These are phyloP conservation scores for Candida ascalaphidarum DNA, from an alignment of 805 yeast species.

Conservation along the genomic window DNA sequence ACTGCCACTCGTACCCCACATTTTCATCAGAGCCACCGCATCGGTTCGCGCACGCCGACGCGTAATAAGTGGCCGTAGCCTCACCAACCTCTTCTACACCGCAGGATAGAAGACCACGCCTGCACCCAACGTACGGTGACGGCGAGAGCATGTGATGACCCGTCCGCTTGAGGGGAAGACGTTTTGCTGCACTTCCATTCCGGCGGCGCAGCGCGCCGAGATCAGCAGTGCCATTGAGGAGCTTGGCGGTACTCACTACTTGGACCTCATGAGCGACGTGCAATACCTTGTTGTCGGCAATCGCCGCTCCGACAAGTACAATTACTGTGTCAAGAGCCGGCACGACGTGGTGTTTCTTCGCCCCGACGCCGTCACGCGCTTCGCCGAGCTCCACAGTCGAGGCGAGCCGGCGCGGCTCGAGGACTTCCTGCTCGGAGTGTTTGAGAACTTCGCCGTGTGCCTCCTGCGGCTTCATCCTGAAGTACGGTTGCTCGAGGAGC, in stretches of 20 bases:
- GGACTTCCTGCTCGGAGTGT: conserved; percentile 30
- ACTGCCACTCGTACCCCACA: too few relatives aligned
- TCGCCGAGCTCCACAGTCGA: conserved; percentile 44
- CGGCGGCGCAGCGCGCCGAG: conserved; percentile 29
- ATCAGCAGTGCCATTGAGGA: conserved; percentile 37
- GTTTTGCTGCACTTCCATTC: conserved; percentile 53
- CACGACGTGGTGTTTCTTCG: conserved; percentile 50
- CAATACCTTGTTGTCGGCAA: conserved; percentile 53
- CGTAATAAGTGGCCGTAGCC: too few relatives aligned
- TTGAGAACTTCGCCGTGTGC: conserved; percentile 38
- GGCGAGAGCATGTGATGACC: too few relatives aligned
- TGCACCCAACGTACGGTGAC: too few relatives aligned
- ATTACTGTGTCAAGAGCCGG: conserved; percentile 41
- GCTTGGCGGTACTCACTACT: conserved; percentile 53
- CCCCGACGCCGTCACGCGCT: conserved; percentile 33
- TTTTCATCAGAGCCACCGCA: too few relatives aligned
- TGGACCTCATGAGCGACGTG: conserved; percentile 55
- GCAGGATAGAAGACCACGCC: too few relatives aligned
- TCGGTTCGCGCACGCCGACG: too few relatives aligned
- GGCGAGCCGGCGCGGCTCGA: conserved; percentile 33
- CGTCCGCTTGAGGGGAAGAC: conserved; percentile 38
- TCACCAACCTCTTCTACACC: too few relatives aligned
- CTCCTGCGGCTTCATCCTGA: conserved; percentile 26
- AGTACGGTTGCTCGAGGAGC: conserved; percentile 9
- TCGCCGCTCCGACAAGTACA: conserved; percentile 46